These are phyloP conservation scores for Aquilaria agallochum DNA, from an alignment of 441 rosid genomes.

Conservation along the genomic window DNA sequence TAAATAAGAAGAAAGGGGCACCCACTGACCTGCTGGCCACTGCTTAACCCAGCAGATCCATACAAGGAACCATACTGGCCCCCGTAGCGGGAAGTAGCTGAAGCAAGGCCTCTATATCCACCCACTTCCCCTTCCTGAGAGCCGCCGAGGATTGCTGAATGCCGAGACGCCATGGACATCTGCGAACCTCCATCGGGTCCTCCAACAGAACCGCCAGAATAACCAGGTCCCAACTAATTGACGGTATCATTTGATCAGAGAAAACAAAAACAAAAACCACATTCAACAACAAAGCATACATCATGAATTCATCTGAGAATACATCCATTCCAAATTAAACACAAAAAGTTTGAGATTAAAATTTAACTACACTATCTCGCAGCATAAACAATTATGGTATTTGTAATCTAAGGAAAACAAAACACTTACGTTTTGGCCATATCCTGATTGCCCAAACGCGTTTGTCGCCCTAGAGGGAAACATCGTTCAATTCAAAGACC, in stretches of 20 bases:
- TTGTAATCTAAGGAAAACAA: not conserved
- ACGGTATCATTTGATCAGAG: not conserved
- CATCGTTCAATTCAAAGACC: constrained; percentile 36
- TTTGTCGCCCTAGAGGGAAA: constrained; percentile 72
- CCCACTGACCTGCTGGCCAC: constrained; percentile 53
- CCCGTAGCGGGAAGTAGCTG: constrained; percentile 64
- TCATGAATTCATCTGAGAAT: not conserved
- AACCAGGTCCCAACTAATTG: constrained; percentile 53
- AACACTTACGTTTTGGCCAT: constrained; percentile 69
- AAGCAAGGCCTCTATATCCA: constrained; percentile 59
- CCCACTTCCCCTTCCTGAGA: constrained; percentile 64
- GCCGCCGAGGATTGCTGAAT: constrained; percentile 48
- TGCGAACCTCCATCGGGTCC: constrained; percentile 71
- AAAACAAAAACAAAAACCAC: not conserved
- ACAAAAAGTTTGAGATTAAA: not conserved
- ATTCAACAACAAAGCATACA: constrained; percentile 1
- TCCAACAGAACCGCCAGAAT: constrained; percentile 66
- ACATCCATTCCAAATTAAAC: not conserved
- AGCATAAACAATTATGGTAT: not conserved
- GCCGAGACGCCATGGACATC: constrained; percentile 55
- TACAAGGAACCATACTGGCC: constrained; percentile 65
- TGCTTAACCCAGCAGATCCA: constrained; percentile 49
- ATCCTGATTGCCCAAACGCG: constrained; percentile 88
- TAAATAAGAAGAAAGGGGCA: not conserved
- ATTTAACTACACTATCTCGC: not conserved